These are phyloP conservation scores for Fusarium concolor DNA, from an alignment of 2,329 filamentous ascomycete species.

Conservation along the genomic window DNA sequence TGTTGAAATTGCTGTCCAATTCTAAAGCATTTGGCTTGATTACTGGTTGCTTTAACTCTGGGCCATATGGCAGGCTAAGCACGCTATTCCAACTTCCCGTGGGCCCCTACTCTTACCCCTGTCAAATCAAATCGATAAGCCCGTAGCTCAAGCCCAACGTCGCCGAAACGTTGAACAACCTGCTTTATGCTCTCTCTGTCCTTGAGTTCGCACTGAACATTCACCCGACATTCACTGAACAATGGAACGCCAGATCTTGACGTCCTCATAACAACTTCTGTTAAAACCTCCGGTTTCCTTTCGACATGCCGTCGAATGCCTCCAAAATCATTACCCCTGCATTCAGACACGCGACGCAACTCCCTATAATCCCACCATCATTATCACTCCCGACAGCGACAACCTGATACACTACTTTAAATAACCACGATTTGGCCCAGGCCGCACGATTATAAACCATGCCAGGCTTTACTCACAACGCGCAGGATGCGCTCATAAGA, in stretches of 20 bases:
- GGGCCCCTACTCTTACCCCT: constrained; percentile 24
- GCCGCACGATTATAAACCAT: constrained; percentile 42
- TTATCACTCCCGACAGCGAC: constrained; percentile 20
- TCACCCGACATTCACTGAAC: constrained; percentile 9
- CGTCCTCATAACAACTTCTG: constrained; percentile 23
- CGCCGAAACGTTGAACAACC: constrained; percentile 36
- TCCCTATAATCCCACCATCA: constrained; percentile 34
- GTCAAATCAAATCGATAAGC: constrained; percentile 47
- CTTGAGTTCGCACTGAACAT: constrained; percentile 36
- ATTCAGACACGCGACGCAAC: constrained; percentile 46
- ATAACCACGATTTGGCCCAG: constrained; percentile 16
- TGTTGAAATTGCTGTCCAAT: constrained; percentile 6
- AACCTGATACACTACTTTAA: constrained; percentile 15
- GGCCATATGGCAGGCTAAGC: constrained; percentile 2
- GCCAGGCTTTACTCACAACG: constrained; percentile 55
- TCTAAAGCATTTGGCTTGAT: not conserved
- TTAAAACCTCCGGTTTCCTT: constrained; percentile 22
- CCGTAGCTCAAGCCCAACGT: constrained; percentile 26
- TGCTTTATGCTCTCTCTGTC: constrained; percentile 7
- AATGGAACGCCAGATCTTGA: constrained; percentile 31
- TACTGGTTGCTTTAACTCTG: not conserved
- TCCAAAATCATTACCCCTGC: constrained; percentile 24
- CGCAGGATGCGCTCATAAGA: constrained; percentile 67
- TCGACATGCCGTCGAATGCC: constrained; percentile 40
- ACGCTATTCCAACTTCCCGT: constrained; percentile 20